phyloP scores from a whole-genome alignment of 192 early-diverging fungal species.

The Dissophora globulifera region DNA sequence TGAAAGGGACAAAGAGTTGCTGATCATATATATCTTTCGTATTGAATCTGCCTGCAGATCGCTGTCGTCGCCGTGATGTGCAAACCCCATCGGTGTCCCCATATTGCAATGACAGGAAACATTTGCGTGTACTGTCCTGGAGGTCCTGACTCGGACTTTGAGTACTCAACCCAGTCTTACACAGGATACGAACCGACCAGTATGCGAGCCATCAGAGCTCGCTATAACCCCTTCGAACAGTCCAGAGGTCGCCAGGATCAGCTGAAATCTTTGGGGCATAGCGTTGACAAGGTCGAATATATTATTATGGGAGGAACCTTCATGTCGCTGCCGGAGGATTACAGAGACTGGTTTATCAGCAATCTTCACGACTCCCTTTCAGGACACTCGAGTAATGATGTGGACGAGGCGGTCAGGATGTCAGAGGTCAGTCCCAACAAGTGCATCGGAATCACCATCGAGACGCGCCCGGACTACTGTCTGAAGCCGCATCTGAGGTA shows the following conservation, averaged over 20 bases:
- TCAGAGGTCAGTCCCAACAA: constrained; percentile 97
- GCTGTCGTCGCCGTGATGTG: constrained; percentile 97
- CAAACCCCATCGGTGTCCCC: constrained; percentile 96
- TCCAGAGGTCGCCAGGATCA: constrained; percentile 94
- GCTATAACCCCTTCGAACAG: constrained; percentile 98
- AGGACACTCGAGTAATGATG: constrained; percentile 87
- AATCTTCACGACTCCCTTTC: constrained; percentile 97
- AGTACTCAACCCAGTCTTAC: constrained; percentile 99
- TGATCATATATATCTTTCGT: background rate
- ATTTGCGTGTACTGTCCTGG: constrained; percentile 99
- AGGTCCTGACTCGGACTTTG: constrained; percentile 99
- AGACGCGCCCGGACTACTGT: constrained; percentile 98
- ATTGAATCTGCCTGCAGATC: constrained; percentile 65
- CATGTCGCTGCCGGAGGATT: constrained; percentile 96
- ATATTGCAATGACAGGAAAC: constrained; percentile 99
- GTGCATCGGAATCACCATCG: constrained; percentile 99
- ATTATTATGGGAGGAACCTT: constrained; percentile 99
- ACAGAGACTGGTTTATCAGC: constrained; percentile 97
- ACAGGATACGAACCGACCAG: constrained; percentile 99
- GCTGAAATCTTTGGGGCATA: constrained; percentile 91
- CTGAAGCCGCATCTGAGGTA: constrained; percentile 91
- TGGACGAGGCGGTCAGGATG: constrained; percentile 98
- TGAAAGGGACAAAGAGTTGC: background rate
- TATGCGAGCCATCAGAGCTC: constrained; percentile 98
- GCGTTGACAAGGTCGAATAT: constrained; percentile 98